phyloP scores from a whole-genome alignment of 352 stramenopile species.

The Phytopythium sindhum region DNA sequence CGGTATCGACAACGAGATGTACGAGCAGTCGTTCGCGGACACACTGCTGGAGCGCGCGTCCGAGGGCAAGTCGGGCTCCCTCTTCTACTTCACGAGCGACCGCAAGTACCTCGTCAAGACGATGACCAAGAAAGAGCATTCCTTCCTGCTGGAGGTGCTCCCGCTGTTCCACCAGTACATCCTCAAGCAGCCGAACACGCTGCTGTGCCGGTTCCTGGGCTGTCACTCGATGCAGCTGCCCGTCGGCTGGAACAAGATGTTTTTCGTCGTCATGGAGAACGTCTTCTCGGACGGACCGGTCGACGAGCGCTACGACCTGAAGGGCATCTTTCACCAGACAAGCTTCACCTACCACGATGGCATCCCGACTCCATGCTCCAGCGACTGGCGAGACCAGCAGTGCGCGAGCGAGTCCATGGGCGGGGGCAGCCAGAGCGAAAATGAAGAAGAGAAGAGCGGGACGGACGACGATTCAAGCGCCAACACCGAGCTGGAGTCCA shows the following conservation, averaged over 20 bases:
- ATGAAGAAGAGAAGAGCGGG: conserved; percentile 11
- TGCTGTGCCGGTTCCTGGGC: conserved; percentile 78
- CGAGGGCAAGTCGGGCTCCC: conserved; percentile 83
- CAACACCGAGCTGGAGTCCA: conserved; percentile 10
- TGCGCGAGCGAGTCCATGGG: neutral
- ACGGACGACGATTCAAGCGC: conserved; percentile 17
- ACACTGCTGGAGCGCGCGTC: conserved; percentile 81
- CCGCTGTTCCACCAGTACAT: conserved; percentile 86
- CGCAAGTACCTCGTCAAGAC: conserved; percentile 87
- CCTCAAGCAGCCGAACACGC: conserved; percentile 72
- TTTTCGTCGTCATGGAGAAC: conserved; percentile 89
- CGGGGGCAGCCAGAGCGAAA: conserved; percentile 15
- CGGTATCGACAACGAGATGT: conserved; percentile 71
- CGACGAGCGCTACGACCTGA: conserved; percentile 82
- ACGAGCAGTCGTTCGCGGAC: conserved; percentile 82
- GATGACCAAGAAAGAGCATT: conserved; percentile 87
- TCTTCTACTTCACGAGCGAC: conserved; percentile 89
- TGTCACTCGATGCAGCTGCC: conserved; percentile 89
- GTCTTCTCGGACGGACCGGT: conserved; percentile 74
- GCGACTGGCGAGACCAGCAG: conserved; percentile 17
- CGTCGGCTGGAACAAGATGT: conserved; percentile 89
- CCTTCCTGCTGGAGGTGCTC: conserved; percentile 76
- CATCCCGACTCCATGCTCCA: conserved; percentile 35
- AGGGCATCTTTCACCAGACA: conserved; percentile 77
- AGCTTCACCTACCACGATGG: conserved; percentile 43